Conservation (phyloP, 495 filamentous ascomycete species). For the Aspergillus incahuasiensis region DNA sequence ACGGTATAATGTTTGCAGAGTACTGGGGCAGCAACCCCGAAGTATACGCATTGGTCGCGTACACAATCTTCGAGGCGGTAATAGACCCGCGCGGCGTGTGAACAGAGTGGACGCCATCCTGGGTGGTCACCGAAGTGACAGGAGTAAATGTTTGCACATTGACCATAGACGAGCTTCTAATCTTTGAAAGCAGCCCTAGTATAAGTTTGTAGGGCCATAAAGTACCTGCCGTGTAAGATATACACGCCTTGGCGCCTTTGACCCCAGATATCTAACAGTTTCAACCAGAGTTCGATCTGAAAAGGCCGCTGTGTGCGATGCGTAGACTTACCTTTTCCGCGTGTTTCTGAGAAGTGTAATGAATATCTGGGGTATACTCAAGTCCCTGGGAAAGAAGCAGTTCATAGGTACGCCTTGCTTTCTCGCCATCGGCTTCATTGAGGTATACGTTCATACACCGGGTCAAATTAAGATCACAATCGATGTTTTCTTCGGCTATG, state of each 20-base stretch:
- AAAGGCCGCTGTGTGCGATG: neutral
- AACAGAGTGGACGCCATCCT: conserved; percentile 37
- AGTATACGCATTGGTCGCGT: conserved; percentile 74
- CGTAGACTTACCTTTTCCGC: conserved; percentile 23
- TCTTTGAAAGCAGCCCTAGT: conserved; percentile 53
- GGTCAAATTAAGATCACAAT: conserved; percentile 40
- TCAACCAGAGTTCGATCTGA: neutral
- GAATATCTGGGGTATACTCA: conserved; percentile 27
- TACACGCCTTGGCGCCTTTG: conserved; percentile 29
- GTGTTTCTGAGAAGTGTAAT: conserved; percentile 21
- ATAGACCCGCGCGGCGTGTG: conserved; percentile 53
- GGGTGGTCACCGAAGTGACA: conserved; percentile 32
- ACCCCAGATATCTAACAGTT: conserved; percentile 26
- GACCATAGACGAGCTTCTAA: conserved; percentile 42
- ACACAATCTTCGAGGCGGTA: conserved; percentile 49
- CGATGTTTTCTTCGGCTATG: conserved; percentile 32
- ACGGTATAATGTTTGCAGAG: conserved; percentile 57
- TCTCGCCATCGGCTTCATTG: conserved; percentile 22
- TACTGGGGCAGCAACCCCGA: conserved; percentile 52
- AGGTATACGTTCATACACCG: conserved; percentile 32
- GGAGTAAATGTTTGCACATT: conserved; percentile 61
- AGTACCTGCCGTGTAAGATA: conserved; percentile 50
- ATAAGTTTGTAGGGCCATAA: conserved; percentile 63
- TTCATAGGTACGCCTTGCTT: conserved; percentile 25
- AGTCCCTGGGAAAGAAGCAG: conserved; percentile 18